A percentile compares a stretch with the other conserved stretches of the same genome.
Evolutionary conservation across 345 rosid species (phyloP).

Genomic region (Cochlearia excelsa): DNA sequence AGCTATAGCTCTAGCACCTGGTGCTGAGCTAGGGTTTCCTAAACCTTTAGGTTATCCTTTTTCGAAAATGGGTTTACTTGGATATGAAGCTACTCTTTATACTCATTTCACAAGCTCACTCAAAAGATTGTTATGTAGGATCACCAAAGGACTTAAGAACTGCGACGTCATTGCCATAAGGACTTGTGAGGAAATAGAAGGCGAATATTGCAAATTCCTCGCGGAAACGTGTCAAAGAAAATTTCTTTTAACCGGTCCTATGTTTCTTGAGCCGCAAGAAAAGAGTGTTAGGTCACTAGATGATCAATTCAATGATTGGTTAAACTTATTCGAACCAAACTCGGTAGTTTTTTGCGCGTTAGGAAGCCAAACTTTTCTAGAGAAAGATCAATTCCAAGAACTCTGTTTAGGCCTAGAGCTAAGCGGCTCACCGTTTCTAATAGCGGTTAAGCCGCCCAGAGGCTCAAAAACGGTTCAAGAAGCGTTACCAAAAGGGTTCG

Average conservation of each 20-base stretch:
- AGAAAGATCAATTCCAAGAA: conserved; percentile 47
- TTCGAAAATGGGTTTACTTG: not conserved
- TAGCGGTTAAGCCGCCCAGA: conserved; percentile 39
- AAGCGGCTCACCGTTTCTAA: conserved; percentile 39
- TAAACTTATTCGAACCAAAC: conserved; percentile 20
- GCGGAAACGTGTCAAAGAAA: conserved; percentile 10
- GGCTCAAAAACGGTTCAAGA: conserved; percentile 41
- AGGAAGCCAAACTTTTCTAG: conserved; percentile 38
- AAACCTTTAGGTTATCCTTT: conserved; percentile 37
- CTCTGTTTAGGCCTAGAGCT: conserved; percentile 43
- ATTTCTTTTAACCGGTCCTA: conserved; percentile 41
- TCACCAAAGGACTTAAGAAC: conserved; percentile 12
- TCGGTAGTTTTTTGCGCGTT: conserved; percentile 42
- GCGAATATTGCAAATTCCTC: conserved; percentile 38
- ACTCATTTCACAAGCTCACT: too few relatives aligned
- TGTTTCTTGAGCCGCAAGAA: conserved; percentile 30
- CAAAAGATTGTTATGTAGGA: not conserved
- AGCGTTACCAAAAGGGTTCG: conserved; percentile 43
- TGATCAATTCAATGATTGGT: conserved; percentile 16
- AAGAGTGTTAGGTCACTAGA: conserved; percentile 25
- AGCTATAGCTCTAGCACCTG: conserved; percentile 22
- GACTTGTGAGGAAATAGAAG: conserved; percentile 42
- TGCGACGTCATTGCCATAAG: conserved; percentile 42
- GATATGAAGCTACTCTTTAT: too few relatives aligned
- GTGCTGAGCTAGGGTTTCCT: conserved; percentile 19